These are phyloP conservation scores for Clavulina sp. DNA, from an alignment of 768 basidiomycete genomes.

Conservation along the genomic window DNA sequence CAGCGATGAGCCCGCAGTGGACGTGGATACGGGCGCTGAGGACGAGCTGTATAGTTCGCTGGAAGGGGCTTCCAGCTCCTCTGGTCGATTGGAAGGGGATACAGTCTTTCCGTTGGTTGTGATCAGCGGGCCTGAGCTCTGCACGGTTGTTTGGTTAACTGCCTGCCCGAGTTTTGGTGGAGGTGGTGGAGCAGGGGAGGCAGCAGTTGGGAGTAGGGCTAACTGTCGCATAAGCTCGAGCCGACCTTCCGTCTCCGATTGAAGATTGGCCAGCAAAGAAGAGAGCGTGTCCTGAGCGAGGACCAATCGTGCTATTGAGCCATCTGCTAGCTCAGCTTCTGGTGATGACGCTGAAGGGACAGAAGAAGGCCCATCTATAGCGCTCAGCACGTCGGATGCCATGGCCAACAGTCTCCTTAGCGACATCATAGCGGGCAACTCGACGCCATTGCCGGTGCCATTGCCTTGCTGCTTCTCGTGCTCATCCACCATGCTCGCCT, in stretches of 20 bases:
- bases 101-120: too few species aligned
- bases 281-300: constrained; percentile 33
- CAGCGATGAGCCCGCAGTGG: too few species aligned
- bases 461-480: neutral
- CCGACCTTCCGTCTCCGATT: constrained; percentile 34
- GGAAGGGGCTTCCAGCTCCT: too few species aligned
- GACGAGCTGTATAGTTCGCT: too few species aligned
- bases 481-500: constrained; percentile 12
- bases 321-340: constrained; percentile 13
- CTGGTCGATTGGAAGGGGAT: too few species aligned
- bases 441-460: neutral
- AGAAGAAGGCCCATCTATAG: neutral
- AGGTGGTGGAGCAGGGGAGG: neutral
- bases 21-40: too few species aligned
- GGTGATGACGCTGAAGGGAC: neutral
- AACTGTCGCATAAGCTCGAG: constrained; percentile 25
- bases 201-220: neutral
- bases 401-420: neutral
- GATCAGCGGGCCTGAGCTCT: neutral
- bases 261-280: constrained; percentile 38
- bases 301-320: constrained; percentile 34
- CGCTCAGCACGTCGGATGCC: neutral
- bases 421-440: neutral
- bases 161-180: neutral
- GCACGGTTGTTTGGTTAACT: neutral